Percentiles rank a stretch among this genome's conserved stretches.
phyloP scores from a whole-genome alignment of 768 basidiomycete genomes.

The Trametes cinnabarina region DNA sequence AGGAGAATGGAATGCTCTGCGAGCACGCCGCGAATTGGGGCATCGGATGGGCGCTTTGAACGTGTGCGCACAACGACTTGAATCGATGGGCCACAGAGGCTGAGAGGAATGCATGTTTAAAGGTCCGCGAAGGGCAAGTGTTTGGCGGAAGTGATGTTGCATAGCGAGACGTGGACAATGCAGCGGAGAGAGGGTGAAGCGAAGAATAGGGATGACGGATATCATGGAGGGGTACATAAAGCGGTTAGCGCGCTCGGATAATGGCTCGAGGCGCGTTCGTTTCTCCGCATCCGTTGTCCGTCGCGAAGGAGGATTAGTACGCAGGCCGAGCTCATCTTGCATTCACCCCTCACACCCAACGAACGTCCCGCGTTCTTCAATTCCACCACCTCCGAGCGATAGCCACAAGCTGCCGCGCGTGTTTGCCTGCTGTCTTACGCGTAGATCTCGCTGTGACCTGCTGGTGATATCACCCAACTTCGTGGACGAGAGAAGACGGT shows the following conservation, averaged over 20 bases:
- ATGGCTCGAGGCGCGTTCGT: constrained; percentile 2
- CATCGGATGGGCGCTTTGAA: background rate
- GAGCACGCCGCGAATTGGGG: constrained; percentile 20
- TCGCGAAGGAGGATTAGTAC: background rate
- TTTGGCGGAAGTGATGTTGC: background rate
- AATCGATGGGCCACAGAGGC: background rate
- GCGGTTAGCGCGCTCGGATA: background rate
- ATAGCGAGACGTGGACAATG: background rate
- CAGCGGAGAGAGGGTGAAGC: background rate
- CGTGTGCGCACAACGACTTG: background rate
- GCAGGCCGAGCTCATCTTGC: background rate
- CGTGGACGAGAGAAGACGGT: background rate
- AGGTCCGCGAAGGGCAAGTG: background rate
- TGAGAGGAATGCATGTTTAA: background rate
- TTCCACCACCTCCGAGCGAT: background rate
- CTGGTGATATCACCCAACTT: background rate
- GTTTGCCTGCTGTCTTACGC: background rate
- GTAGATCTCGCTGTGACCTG: background rate
- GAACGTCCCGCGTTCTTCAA: background rate
- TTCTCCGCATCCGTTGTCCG: background rate
- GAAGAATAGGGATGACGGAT: constrained; percentile 1
- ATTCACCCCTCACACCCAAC: background rate
- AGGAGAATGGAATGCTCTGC: constrained; percentile 22
- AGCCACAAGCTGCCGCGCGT: background rate
- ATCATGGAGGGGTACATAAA: constrained; percentile 2